phyloP scores from a whole-genome alignment of 805 yeast genomes.

The Cyberlindnera petersonii region DNA sequence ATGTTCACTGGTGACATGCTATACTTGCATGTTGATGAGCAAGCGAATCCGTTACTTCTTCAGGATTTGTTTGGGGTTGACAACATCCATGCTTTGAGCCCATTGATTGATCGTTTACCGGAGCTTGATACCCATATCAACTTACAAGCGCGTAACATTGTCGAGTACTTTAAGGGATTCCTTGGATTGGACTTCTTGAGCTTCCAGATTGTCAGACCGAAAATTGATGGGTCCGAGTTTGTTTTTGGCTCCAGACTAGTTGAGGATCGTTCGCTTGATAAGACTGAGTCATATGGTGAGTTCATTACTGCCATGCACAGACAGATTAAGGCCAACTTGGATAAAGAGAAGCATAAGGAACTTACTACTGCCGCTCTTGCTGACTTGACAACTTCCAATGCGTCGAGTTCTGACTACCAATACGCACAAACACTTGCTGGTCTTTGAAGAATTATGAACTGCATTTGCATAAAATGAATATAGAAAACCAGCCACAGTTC shows the following conservation, averaged over 20 bases:
- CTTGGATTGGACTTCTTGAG: slow-evolving; percentile 39
- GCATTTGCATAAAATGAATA: no score
- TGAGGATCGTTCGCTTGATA: slow-evolving; percentile 64
- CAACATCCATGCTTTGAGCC: slow-evolving; percentile 26
- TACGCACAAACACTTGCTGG: no score
- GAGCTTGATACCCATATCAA: slow-evolving; percentile 65
- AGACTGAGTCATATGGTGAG: slow-evolving; percentile 57
- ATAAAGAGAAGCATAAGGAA: slow-evolving; percentile 34
- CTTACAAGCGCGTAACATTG: slow-evolving; percentile 58
- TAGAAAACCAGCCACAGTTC: no score
- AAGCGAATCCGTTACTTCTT: slow-evolving; percentile 61
- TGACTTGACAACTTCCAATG: neutral
- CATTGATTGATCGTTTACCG: slow-evolving; percentile 54
- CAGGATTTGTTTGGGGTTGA: slow-evolving; percentile 72
- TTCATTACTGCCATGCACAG: slow-evolving; percentile 67
- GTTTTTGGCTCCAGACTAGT: slow-evolving; percentile 55
- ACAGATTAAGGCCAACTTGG: slow-evolving; percentile 49
- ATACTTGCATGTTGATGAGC: slow-evolving; percentile 64
- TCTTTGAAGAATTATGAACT: no score
- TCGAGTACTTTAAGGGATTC: slow-evolving; percentile 50
- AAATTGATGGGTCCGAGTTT: slow-evolving; percentile 45
- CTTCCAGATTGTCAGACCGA: slow-evolving; percentile 60
- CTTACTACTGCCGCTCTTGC: no score
- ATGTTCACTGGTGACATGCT: slow-evolving; percentile 63
- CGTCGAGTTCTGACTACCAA: neutral